Base-by-base conservation (phyloP, 352 stramenopile species). In the Phytophthora aleatoria region DNA sequence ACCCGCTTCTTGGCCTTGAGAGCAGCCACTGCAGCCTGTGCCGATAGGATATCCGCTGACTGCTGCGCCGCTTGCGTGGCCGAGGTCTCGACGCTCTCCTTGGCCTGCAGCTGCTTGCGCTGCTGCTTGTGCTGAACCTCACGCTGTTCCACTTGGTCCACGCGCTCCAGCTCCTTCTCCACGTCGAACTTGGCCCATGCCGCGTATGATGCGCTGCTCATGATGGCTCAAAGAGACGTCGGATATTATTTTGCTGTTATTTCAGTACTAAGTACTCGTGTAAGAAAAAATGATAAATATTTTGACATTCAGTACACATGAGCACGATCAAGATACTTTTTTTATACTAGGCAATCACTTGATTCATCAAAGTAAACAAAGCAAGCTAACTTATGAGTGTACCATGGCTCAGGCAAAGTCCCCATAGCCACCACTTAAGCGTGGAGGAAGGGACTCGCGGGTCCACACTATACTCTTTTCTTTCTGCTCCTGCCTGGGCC, bases 141-240 rank as follows among this genome's bases (percentile, higher is more conserved):
- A 1, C 33, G 64, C 33, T 81, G 56, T 31, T 71, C 63, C n/a
- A 52, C 30, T 43, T 73, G 36, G 33, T 92, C 81, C 48, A 90
- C 73, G 54, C 67, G 78, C 69, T 61, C 68, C 13, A 92, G 71
- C 60, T 89, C 84, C 42, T 76, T 69, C 30, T 92, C 84, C 27
- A 90, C 84, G 63, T 92, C 81, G 61, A 81, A 92, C 50, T 69
- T 76, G 48, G 67, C 74, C 84, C 84, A 92, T 24, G 71, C 70
- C 5, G 71, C 73, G 58, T 92, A 92, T 47, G 72, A 85, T 12
- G 63, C 69, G 26, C 60, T 49, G 58, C 69, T 76, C 73, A 81
- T 81, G 3, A n/a, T 33, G 9, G 36, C 39, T 26, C 15, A 8
- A 20, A 20, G 20, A 20, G 20, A 20, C 20, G 20, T 20, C 20